Conservation (phyloP, 169 alveolate genomes). For the Plasmodium adleri region DNA sequence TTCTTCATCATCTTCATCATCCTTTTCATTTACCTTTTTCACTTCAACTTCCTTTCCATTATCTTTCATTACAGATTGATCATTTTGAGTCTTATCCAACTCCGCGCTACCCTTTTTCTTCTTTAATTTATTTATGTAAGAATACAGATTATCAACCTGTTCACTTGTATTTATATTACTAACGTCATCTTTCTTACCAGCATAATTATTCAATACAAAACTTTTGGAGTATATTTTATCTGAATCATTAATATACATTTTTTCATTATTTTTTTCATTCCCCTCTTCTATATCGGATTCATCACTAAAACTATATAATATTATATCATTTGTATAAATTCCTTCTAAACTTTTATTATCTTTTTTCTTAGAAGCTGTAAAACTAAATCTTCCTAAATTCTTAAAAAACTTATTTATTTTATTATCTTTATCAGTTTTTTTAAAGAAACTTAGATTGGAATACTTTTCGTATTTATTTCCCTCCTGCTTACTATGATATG, state of each 20-base stretch:
- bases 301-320: slow-evolving; percentile 10
- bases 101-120: slow-evolving; percentile 23
- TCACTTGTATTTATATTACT: slow-evolving; percentile 18
- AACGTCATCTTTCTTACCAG: slow-evolving; percentile 15
- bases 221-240: slow-evolving; percentile 10
- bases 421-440: slow-evolving; percentile 52
- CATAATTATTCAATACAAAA: slow-evolving; percentile 7
- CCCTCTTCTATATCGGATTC: background rate
- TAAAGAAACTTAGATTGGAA: slow-evolving; percentile 25
- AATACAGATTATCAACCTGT: slow-evolving; percentile 57
- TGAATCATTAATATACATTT: slow-evolving; percentile 10
- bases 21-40: background rate
- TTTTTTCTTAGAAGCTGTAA: slow-evolving; percentile 40
- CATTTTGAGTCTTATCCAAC: slow-evolving; percentile 3
- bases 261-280: background rate
- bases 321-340: background rate
- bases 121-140: slow-evolving; percentile 56
- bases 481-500: slow-evolving; percentile 40
- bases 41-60: background rate
- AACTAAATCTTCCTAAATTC: slow-evolving; percentile 55
- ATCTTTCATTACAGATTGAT: background rate
- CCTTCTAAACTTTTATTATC: background rate
- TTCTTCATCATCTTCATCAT: background rate
- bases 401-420: slow-evolving; percentile 53
- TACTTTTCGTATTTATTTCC: slow-evolving; percentile 46